Evolutionary conservation across 768 basidiomycete species (phyloP), one percentile per base, ranked within the genome.

Genomic region (Pisolithus orientalis): DNA sequence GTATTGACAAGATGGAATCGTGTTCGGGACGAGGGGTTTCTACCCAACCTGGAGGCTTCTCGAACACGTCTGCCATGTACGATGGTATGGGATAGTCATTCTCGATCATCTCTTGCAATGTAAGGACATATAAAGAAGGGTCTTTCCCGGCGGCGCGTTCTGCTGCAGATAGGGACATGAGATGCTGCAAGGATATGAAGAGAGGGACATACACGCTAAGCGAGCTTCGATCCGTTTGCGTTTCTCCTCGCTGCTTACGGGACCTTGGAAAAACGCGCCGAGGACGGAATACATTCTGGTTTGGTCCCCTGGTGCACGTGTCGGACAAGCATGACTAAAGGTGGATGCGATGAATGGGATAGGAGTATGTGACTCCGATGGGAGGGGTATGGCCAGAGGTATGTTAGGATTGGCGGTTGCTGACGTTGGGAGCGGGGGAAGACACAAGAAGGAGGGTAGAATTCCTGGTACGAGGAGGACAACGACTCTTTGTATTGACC

Each of bases 291-390:
- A 87, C 84, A 98, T 86, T 40, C 84, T 76, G 34, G 78, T 84
- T 49, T 78, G 76, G 58, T 97, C 95, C 1, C 95, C 96, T 0
- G 94, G 94, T 1, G 94, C 94, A 17, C 87, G 82, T 0, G 94
- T 94, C 0, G 94, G 95, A 57, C 89, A 91, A 13, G 91, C 93
- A 71, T 96, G 91, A 52, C 88, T 90, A 72, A 97, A 99, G 5
- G 79, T 90, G 32, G 73, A 85, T 39, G 80, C 80, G 54, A 83
- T 85, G 71, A 80, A 97, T 3, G 82, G 83, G 24, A 84, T 71
- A 25, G 65, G 72, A 1, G 74, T 68, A 17, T 57, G 59, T 43
- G 69, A 66, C 21, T 59, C 60, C 25, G 61, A 38, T 38, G 66
- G 70, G 43, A 68, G 64, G 0, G 75, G 74, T 49, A 79, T 70